Evolutionary conservation across 192 early-diverging fungal genomes (phyloP), one percentile per base, ranked within the genome.

Genomic region (Backusella psychrophila): DNA sequence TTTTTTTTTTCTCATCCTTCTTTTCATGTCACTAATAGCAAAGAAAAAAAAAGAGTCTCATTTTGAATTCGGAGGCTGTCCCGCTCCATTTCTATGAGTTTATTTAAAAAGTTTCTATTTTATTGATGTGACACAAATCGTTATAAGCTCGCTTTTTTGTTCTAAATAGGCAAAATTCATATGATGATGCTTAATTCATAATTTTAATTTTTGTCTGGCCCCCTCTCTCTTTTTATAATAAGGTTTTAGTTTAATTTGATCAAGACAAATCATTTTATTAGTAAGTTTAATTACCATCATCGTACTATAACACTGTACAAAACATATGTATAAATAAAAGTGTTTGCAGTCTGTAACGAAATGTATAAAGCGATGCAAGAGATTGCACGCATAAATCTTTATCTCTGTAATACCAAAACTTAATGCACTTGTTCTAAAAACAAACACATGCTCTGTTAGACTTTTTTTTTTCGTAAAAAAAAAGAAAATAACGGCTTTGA

Each of bases 101-200:
- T 23, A 63, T 63, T 59, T 63, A 26, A 63, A 63, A 63, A 63
- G 12, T 29, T 39, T 63, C 56, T 63, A 63, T 63, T 63, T 63
- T 63, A 63, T 63, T 63, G 56, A 29, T 63, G 56, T 29, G 56
- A 63, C 56, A 63, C 56, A 63, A 63, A 29, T 29, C 23, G 12
- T 63, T 63, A 63, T 29, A 63, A 63, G 11, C 56, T 63, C 56
- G 56, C 56, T 63, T 63, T 63, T 63, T 63, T 63, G 56, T 63
- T 63, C 56, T 3, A 63, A 63, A 26, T 63, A 63, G 56, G 56
- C 29, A 63, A 63, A 26, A 63, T 63, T 63, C 56, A 63, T 63
- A 63, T 63, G 56, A 29, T 63, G 23, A 23, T 63, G 21, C 53
- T 56, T 63, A 14, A 63, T 26, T 11, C 56, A 63, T 29, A 63